Evolutionary conservation across 2,329 filamentous ascomycete species (phyloP).

Genomic region (Colletotrichum tropicale): DNA sequence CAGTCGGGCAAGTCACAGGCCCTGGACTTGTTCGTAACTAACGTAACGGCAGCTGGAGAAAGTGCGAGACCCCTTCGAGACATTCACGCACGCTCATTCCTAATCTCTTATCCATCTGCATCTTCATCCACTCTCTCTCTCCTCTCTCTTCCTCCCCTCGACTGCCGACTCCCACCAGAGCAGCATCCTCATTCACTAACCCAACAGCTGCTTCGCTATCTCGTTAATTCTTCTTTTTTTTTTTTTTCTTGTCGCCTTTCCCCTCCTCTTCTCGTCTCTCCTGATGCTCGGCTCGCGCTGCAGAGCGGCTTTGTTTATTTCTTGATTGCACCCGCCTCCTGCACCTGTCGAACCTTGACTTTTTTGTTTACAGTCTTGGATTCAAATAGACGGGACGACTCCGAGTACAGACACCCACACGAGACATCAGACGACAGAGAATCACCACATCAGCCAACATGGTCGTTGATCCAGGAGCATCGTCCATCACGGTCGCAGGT

Average conservation of each 20-base stretch:
- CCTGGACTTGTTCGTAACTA: not conserved
- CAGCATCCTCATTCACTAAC: constrained; percentile 6
- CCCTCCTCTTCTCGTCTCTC: not conserved
- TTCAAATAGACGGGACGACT: not conserved
- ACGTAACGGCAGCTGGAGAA: not conserved
- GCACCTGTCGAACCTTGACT: not conserved
- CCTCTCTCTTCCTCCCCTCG: not conserved
- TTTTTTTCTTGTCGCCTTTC: not conserved
- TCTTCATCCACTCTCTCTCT: not conserved
- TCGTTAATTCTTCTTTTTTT: not conserved
- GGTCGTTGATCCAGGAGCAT: constrained; percentile 49
- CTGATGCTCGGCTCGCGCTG: constrained; percentile 18
- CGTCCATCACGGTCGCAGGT: constrained; percentile 66
- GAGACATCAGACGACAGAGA: not conserved
- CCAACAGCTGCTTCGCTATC: constrained; percentile 1
- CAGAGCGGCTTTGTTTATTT: constrained; percentile 22
- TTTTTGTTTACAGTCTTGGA: constrained; percentile 11
- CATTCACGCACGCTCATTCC: not conserved
- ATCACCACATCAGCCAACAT: constrained; percentile 2
- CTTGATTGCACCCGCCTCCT: constrained; percentile 4
- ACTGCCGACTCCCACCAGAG: not conserved
- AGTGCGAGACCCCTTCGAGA: constrained; percentile 1
- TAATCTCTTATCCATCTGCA: constrained; percentile 21
- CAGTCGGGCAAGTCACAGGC: not conserved
- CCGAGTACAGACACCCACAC: not conserved